phyloP scores from a whole-genome alignment of 2,329 filamentous ascomycete species.

The Ceratocystis eucalypticola region DNA sequence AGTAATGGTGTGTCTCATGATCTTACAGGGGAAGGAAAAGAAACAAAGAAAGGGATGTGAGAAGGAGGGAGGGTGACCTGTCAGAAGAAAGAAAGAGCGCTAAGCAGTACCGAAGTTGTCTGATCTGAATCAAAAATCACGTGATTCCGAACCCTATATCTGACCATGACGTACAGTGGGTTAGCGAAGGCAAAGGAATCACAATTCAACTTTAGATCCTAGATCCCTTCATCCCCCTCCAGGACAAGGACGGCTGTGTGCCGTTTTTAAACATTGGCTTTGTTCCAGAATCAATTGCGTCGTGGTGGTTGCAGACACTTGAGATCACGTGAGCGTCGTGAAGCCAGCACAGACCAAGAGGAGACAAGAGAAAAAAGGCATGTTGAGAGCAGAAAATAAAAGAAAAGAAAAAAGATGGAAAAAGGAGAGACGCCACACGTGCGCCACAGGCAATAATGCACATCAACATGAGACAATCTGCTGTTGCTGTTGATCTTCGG shows the following conservation, averaged over 20 bases:
- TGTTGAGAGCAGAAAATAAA: background rate
- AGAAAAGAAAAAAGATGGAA: background rate
- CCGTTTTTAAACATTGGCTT: background rate
- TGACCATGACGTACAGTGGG: background rate
- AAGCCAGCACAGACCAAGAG: background rate
- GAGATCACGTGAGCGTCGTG: background rate
- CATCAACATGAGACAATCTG: background rate
- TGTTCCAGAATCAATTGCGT: background rate
- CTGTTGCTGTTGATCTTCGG: background rate
- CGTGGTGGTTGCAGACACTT: background rate
- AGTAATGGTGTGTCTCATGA: background rate
- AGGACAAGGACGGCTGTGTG: background rate
- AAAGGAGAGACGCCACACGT: background rate
- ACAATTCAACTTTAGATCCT: background rate
- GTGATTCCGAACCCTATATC: background rate
- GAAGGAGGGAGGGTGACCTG: background rate
- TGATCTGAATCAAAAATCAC: background rate
- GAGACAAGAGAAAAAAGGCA: background rate
- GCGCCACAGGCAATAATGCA: too few relatives aligned
- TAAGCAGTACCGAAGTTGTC: background rate
- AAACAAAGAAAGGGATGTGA: background rate
- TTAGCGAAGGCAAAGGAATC: background rate
- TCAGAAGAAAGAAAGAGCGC: background rate
- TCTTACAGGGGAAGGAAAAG: background rate
- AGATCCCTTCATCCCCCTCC: background rate